Evolutionary conservation across 1,284 basidiomycete genomes (phyloP), one percentile per base, ranked within the genome.

Genomic region (Ceratobasidium sp.): DNA sequence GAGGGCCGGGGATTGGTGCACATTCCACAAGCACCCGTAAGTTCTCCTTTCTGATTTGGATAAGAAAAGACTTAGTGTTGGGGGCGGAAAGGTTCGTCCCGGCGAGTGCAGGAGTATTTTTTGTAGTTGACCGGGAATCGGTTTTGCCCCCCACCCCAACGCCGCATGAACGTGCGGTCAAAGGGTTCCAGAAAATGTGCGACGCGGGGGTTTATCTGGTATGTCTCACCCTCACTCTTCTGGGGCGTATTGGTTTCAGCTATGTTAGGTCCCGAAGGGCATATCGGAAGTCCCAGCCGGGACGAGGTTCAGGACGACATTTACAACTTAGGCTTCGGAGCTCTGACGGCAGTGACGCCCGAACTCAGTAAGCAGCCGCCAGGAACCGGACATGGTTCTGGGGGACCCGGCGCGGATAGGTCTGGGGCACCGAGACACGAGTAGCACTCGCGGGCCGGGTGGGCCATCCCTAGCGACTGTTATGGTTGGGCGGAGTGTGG

Each of bases 61-160:
- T 13, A 8, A 44, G 11, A 42, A 9, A 9, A 14, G 7, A 29
- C 19, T 56, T 14, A 23, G 29, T n/a, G 14, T 56, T 56, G 13
- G 9, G 8, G 42, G 23, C 16, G 16, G 11, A 21, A 13, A 67
- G 62, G 14, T 67, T 67, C 27, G 29, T 56, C 8, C 62, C 62
- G 5, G 62, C 62, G 13, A 67, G 62, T 41, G 62, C 52, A 5
- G 62, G 62, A 1, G 62, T 67, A 33, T 67, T 56, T 16, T 67
- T 67, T 33, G 52, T 67, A 2, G 52, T 67, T 6, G 62, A 56
- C 29, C 25, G 44, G 9, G 62, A 46, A 36, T 53, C 62, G 11
- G 23, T 67, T 2, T 13, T 27, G 14, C 23, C 27, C 9, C 14
- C 50, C 13, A 9, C 13, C 19, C 3, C 41, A 13, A 46, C 50